Evolutionary conservation across 2,329 filamentous ascomycete genomes (phyloP).

Genomic region (Botryotinia globosa): DNA sequence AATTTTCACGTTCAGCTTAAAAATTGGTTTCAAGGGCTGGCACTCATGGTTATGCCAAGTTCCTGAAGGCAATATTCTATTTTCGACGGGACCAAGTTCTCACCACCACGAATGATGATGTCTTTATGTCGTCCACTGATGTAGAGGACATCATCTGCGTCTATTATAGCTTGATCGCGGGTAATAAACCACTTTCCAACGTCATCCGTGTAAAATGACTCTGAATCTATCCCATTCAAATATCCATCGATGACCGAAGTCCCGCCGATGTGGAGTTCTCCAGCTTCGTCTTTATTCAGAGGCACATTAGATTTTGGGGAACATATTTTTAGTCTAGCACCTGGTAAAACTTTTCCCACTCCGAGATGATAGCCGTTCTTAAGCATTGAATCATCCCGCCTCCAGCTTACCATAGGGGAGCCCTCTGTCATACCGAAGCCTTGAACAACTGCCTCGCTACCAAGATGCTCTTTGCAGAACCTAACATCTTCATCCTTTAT

Average conservation of each 20-base stretch:
- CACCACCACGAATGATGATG: conserved; percentile 65
- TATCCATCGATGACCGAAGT: conserved; percentile 70
- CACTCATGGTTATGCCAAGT: neutral
- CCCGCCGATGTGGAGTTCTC: conserved; percentile 75
- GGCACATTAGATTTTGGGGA: neutral
- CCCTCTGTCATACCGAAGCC: conserved; percentile 22
- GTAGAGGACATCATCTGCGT: conserved; percentile 43
- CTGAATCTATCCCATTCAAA: conserved; percentile 67
- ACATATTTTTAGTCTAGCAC: conserved; percentile 36
- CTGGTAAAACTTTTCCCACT: conserved; percentile 22
- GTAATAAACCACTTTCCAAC: conserved; percentile 48
- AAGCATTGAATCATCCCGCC: conserved; percentile 13
- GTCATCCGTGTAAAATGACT: neutral
- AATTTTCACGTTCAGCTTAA: neutral
- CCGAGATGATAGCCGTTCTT: conserved; percentile 9
- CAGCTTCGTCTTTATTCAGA: conserved; percentile 49
- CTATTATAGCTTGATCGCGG: conserved; percentile 53
- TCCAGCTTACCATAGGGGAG: conserved; percentile 16
- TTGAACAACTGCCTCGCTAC: conserved; percentile 9
- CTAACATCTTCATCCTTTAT: conserved; percentile 20
- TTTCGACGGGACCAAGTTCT: conserved; percentile 61
- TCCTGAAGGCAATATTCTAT: conserved; percentile 61
- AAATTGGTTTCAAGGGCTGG: neutral
- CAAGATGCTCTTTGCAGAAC: conserved; percentile 17
- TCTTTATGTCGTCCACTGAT: conserved; percentile 71